phyloP scores from a whole-genome alignment of 2,329 filamentous ascomycete genomes.

The Colletotrichum agaves region DNA sequence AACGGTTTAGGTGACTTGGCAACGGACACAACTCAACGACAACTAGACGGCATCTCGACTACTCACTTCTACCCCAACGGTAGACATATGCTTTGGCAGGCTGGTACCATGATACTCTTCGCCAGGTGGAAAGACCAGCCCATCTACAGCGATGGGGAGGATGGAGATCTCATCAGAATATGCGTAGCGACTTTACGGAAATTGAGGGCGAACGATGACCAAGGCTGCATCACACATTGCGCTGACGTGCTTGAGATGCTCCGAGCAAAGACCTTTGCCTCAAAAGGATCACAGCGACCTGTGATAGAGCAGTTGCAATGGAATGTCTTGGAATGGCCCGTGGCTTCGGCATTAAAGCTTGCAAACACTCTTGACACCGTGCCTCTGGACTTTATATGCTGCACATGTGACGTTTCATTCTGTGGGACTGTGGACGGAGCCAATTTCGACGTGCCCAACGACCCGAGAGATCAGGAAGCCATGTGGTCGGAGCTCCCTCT shows the following conservation, averaged over 20 bases:
- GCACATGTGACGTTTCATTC: constrained; percentile 38
- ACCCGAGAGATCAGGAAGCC: constrained; percentile 17
- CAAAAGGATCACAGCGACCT: constrained; percentile 16
- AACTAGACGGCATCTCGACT: constrained; percentile 12
- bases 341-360: constrained; percentile 42
- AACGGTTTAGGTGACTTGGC: not conserved
- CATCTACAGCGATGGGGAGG: constrained; percentile 20
- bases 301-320: constrained; percentile 40
- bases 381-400: constrained; percentile 39
- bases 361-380: constrained; percentile 41
- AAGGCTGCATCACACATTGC: constrained; percentile 36
- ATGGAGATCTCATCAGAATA: constrained; percentile 34
- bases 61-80: constrained; percentile 41
- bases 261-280: constrained; percentile 39
- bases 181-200: constrained; percentile 36
- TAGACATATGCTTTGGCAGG: constrained; percentile 44
- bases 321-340: constrained; percentile 44
- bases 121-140: constrained; percentile 40
- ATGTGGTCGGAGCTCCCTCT: not conserved
- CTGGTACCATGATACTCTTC: constrained; percentile 41
- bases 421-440: constrained; percentile 41
- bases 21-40: not conserved
- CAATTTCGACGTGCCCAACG: constrained; percentile 8
- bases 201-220: constrained; percentile 35
- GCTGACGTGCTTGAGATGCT: constrained; percentile 40